Conservation (phyloP, 164 flowering plant genomes). For the Amborella trichopoda region DNA sequence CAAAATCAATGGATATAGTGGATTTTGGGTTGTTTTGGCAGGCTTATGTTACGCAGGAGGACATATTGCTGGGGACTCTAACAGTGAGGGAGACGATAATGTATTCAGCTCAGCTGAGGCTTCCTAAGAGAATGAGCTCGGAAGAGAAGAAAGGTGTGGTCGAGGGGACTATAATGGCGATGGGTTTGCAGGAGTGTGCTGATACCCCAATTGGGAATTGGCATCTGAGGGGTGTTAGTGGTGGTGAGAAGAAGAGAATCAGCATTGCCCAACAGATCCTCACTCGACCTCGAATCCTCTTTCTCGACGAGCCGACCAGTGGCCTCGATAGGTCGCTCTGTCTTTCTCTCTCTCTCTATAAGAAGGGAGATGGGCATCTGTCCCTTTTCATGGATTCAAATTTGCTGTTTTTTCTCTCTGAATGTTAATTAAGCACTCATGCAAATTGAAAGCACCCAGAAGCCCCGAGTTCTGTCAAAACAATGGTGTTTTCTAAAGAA, state of each 20-base stretch:
- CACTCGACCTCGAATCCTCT: slow-evolving; percentile 42
- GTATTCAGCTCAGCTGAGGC: slow-evolving; percentile 59
- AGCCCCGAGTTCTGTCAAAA: no score
- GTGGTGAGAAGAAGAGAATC: slow-evolving; percentile 71
- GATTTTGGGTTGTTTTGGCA: slow-evolving; percentile 7
- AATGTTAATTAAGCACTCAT: no score
- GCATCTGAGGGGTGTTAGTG: slow-evolving; percentile 68
- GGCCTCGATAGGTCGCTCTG: no score
- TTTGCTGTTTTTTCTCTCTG: no score
- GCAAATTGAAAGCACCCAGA: no score
- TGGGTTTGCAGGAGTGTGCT: slow-evolving; percentile 68
- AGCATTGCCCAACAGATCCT: slow-evolving; percentile 67
- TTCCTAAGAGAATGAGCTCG: slow-evolving; percentile 34
- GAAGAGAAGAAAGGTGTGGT: slow-evolving; percentile 29
- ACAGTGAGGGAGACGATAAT: slow-evolving; percentile 60
- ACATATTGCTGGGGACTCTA: slow-evolving; percentile 51
- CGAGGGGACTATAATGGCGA: slow-evolving; percentile 42
- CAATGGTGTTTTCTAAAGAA: no score
- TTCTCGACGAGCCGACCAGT: slow-evolving; percentile 75
- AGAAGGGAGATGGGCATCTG: no score
- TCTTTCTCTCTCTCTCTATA: no score
- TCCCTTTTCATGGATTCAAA: no score
- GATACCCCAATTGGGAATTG: slow-evolving; percentile 60
- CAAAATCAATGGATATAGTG: neutral
- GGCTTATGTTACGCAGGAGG: slow-evolving; percentile 89